phyloP scores from a whole-genome alignment of 257 asterid species.

The Scutellaria baicalensis region DNA sequence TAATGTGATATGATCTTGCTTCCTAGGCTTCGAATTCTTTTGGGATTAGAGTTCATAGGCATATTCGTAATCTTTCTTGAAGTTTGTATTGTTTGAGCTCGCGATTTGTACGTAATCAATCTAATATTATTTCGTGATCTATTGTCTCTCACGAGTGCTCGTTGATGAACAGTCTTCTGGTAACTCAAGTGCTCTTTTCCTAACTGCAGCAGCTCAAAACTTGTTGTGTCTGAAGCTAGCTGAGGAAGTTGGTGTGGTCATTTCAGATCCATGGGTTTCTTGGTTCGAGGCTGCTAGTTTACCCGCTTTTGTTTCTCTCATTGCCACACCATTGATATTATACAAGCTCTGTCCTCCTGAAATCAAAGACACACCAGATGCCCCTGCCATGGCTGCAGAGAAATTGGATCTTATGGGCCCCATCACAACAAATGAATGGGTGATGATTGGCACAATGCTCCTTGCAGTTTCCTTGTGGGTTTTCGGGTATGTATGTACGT shows the following conservation, averaged over 20 bases:
- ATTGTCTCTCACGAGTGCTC: slow-evolving; percentile 21
- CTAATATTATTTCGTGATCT: not conserved
- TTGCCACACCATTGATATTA: slow-evolving; percentile 58
- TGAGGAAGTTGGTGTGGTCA: slow-evolving; percentile 67
- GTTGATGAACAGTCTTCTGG: slow-evolving; percentile 66
- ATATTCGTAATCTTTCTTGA: not conserved
- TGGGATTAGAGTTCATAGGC: not conserved
- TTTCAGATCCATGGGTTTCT: slow-evolving; percentile 60
- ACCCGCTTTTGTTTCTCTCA: slow-evolving; percentile 58
- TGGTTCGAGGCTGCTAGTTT: slow-evolving; percentile 85
- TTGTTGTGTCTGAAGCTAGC: slow-evolving; percentile 77
- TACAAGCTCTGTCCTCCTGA: slow-evolving; percentile 77
- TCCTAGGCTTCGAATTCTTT: no score
- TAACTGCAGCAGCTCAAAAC: slow-evolving; percentile 92
- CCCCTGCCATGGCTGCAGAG: slow-evolving; percentile 70
- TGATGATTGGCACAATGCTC: slow-evolving; percentile 70
- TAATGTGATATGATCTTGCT: not conserved
- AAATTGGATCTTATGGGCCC: slow-evolving; percentile 67
- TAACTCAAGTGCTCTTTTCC: slow-evolving; percentile 94
- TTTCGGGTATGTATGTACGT: slow-evolving; percentile 43
- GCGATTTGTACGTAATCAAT: not conserved
- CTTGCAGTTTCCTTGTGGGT: slow-evolving; percentile 79
- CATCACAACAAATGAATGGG: slow-evolving; percentile 50
- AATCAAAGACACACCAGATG: slow-evolving; percentile 77
- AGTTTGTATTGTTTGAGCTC: not conserved